Conservation (phyloP, 768 basidiomycete species). For the Suillus paluster region DNA sequence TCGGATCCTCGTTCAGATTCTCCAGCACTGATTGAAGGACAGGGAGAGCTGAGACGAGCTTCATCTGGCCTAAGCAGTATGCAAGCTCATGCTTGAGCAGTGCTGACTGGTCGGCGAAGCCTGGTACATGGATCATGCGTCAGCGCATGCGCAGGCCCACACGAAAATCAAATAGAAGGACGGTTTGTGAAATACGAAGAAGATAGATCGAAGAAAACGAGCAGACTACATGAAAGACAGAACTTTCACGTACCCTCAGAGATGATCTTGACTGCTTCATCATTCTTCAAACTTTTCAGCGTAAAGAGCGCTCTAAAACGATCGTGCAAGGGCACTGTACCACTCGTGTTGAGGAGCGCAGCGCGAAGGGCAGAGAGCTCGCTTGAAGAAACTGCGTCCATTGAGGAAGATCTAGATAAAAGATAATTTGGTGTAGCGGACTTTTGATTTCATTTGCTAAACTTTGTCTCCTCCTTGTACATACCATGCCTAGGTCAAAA, state of each 20-base stretch:
- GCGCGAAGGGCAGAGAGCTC: conserved; percentile 74
- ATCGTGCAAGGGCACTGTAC: conserved; percentile 78
- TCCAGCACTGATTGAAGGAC: conserved; percentile 77
- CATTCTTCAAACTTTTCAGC: conserved; percentile 78
- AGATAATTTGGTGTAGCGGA: conserved; percentile 48
- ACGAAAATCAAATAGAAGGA: background rate
- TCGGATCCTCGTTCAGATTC: conserved; percentile 77
- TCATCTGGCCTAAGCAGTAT: conserved; percentile 95
- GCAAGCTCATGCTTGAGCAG: conserved; percentile 97
- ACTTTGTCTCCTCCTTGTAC: conserved; percentile 12
- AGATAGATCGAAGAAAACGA: background rate
- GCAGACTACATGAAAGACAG: conserved; percentile 13
- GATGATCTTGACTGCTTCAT: conserved; percentile 84
- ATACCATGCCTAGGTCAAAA: conserved; percentile 85
- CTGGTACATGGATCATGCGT: conserved; percentile 42
- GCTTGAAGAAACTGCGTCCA: conserved; percentile 43
- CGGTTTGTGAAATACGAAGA: background rate
- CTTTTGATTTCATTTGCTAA: conserved; percentile 43
- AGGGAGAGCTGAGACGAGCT: conserved; percentile 71
- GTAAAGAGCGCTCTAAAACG: conserved; percentile 93
- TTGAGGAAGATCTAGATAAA: conserved; percentile 30
- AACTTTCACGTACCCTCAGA: conserved; percentile 66
- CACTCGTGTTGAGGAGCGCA: conserved; percentile 76
- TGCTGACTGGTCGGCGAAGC: conserved; percentile 85
- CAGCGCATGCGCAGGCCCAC: background rate